Evolutionary conservation across 768 basidiomycete species (phyloP), one percentile per base, ranked within the genome.

Genomic region (Podaxis rugospora): DNA sequence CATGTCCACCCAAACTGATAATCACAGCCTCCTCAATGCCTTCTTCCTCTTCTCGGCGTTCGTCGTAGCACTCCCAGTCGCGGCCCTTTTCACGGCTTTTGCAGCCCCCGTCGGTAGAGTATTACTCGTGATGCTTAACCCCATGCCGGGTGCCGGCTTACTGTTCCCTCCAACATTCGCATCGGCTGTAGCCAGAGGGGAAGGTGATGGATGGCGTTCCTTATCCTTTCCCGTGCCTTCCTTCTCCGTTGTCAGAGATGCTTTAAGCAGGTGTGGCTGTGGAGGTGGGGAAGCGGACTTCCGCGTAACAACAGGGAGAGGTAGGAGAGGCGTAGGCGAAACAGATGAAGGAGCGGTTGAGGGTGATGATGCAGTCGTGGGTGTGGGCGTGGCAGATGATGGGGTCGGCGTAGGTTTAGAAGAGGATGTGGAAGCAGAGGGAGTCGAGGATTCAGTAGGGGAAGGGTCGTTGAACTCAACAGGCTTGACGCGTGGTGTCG

Each of bases 41-140:
- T 93, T 93, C 82, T 93, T 93, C 72, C 92, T 79, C 77, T 93
- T 93, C 74, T 92, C 91, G 2, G 83, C 84, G 1, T 85, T 85
- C 2, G 78, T 80, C 4, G 75, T 70, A 0, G 71, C 78, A 10
- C 74, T 76, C 1, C 80, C 80, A 0, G 85, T 81, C 1, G 88
- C 84, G 14, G 85, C 79, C 53, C 90, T 77, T 73, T 92, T 92
- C 55, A 89, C 80, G 0, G 88, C 83, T 70, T 90, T 92, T 7
- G 81, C 70, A 4, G 77, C 62, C 54, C 74, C 66, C 1, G 75
- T 68, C 11, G 73, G 63, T 1, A 70, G 68, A 36, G 69, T 66
- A 40, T 70, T 69, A 42, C 71, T 69, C 1, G 73, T 64, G 53
- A 76, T 70, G 13, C 75, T 74, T 54, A 77, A 66, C 2, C 74